Base-by-base conservation (phyloP, 2,329 filamentous ascomycete species). In the Tolypocladium ovalisporum region DNA sequence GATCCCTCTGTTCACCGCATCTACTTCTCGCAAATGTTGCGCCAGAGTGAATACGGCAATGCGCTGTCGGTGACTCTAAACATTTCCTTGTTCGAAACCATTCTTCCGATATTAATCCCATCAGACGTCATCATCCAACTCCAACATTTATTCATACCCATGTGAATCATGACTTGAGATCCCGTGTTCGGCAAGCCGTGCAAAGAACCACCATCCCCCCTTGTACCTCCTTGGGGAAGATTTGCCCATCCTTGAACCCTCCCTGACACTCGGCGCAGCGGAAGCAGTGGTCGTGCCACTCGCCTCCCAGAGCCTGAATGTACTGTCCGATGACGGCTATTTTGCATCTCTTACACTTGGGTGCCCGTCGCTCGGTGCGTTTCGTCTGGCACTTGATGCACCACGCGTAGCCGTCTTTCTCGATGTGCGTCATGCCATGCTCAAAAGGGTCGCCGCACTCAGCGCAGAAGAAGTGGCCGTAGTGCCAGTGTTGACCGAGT, bases 331-430 rank as follows among this genome's bases (percentile, higher is more conserved):
- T 85, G 56, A 97, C 91, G 10, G 91, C 88, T 66, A 82, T 84
- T 65, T 84, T 85, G 74, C 94, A 99, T 66, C 87, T 90, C 64
- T 84, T 83, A 73, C 94, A 99, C 73, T 96, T 95, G 52, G 90
- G 88, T 15, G 88, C 89, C 55, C 89, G 89, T 32, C 93, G 83
- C 71, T 95, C 90, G 15, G 91, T 97, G 37, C 94, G 85, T 68
- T 91, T 89, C 17, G 92, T 95, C 75, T 97, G 93, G 70, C 94
- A 99, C 27, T 82, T 82, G 52, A 97, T 83, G 73, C 94, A 99
- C 92, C 94, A 99, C 6, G 94, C 94, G 71, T 96, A 97, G 12
- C 93, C 93, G 64, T 97, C 93, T 73, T 96, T 96, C 70, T 99
- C 94, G 57, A 99, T 86, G 66, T 87, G 84, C 52, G 83, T 86